Percentiles rank a stretch among this genome's conserved stretches.
phyloP scores from a whole-genome alignment of 441 rosid genomes.

The Pelargonium citronellum region DNA sequence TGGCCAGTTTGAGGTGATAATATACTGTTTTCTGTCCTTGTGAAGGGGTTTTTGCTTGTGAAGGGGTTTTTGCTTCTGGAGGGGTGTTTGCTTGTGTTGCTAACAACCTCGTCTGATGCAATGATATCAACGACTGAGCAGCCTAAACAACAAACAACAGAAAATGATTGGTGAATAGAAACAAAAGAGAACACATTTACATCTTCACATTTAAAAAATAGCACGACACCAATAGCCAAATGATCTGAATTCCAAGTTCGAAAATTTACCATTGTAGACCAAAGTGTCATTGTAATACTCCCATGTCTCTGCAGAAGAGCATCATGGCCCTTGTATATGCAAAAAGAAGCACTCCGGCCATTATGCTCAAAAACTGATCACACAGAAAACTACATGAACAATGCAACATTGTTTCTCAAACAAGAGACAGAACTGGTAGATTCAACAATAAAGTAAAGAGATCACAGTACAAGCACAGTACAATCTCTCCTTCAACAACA shows the following conservation, averaged over 20 bases:
- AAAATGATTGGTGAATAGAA: not conserved
- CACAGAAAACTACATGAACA: slow-evolving; percentile 18
- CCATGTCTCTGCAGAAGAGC: slow-evolving; percentile 36
- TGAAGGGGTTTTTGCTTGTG: slow-evolving; percentile 24
- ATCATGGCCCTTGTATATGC: slow-evolving; percentile 33
- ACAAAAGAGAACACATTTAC: slow-evolving; percentile 16
- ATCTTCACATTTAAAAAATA: slow-evolving; percentile 8
- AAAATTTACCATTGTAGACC: slow-evolving; percentile 38
- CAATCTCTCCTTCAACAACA: slow-evolving; percentile 7
- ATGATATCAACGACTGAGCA: slow-evolving; percentile 36
- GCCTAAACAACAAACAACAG: slow-evolving; percentile 32
- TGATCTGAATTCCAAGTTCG: slow-evolving; percentile 11
- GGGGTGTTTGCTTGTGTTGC: slow-evolving; percentile 53
- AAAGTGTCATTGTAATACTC: slow-evolving; percentile 30
- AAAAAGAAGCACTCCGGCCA: slow-evolving; percentile 30
- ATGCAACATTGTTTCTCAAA: slow-evolving; percentile 6
- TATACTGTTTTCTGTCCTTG: slow-evolving; percentile 65
- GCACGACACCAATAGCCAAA: not conserved
- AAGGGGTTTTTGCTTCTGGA: no score
- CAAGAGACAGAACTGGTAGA: not conserved
- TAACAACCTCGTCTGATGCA: slow-evolving; percentile 39
- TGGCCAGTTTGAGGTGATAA: slow-evolving; percentile 13
- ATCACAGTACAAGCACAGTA: not conserved
- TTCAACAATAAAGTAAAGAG: not conserved
- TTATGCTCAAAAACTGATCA: slow-evolving; percentile 38